These are phyloP conservation scores for Actinomucor elegans DNA, from an alignment of 371 early-diverging fungal species.

Conservation along the genomic window DNA sequence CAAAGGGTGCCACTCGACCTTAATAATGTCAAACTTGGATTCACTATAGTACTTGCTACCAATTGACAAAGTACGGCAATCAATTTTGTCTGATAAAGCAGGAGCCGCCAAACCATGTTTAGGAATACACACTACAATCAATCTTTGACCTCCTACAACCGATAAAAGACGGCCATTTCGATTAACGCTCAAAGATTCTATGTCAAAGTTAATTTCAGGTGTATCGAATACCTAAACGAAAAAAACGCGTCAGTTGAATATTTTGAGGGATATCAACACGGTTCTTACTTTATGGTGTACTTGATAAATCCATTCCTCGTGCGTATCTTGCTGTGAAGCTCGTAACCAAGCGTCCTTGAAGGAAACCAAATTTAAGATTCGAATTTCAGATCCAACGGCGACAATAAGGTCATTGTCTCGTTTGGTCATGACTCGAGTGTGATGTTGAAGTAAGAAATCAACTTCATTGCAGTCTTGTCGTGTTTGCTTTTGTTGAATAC, in stretches of 20 bases:
- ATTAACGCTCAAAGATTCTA: slow-evolving; percentile 30
- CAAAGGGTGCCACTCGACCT: slow-evolving; percentile 46
- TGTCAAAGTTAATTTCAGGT: slow-evolving; percentile 36
- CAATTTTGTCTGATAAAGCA: slow-evolving; percentile 8
- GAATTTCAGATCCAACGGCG: slow-evolving; percentile 33
- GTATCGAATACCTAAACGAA: slow-evolving; percentile 31
- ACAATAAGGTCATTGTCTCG: slow-evolving; percentile 43
- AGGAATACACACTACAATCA: slow-evolving; percentile 39
- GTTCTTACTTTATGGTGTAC: slow-evolving; percentile 47
- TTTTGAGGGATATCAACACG: too few species aligned
- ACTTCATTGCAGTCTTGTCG: not conserved
- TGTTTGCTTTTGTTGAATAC: slow-evolving; percentile 11
- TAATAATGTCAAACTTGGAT: slow-evolving; percentile 20
- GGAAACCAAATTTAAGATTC: slow-evolving; percentile 34
- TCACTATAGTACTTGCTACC: slow-evolving; percentile 17
- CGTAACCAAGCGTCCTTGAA: slow-evolving; percentile 44
- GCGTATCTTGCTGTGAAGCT: slow-evolving; percentile 1
- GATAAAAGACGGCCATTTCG: slow-evolving; percentile 35
- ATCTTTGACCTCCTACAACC: slow-evolving; percentile 23
- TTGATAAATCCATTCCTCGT: slow-evolving; percentile 28
- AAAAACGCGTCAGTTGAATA: not conserved
- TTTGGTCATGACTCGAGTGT: slow-evolving; percentile 29
- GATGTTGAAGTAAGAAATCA: slow-evolving; percentile 18
- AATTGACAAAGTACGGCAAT: slow-evolving; percentile 31
- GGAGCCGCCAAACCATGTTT: slow-evolving; percentile 25